A percentile compares a stretch with the other conserved stretches of the same genome.
phyloP scores from a whole-genome alignment of 257 asterid species.

The Petunia axillaris region DNA sequence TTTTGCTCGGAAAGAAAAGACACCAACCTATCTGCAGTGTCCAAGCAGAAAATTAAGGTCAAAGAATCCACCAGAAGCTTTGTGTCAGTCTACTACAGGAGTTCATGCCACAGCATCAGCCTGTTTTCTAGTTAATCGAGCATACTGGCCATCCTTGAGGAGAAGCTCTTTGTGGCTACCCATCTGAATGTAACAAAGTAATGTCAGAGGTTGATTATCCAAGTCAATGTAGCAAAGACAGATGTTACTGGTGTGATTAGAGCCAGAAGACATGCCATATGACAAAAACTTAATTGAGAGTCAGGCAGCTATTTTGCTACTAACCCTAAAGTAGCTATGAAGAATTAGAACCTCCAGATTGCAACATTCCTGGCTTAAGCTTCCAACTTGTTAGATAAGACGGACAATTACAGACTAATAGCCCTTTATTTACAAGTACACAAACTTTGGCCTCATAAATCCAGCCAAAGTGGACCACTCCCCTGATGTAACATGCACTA shows the following conservation, averaged over 20 bases:
- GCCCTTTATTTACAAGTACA: not conserved
- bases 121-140: slow-evolving; percentile 78
- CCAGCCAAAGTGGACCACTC: slow-evolving; percentile 1
- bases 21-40: slow-evolving; percentile 18
- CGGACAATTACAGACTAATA: slow-evolving; percentile 16
- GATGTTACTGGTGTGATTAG: slow-evolving; percentile 9
- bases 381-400: slow-evolving; percentile 15
- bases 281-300: not conserved
- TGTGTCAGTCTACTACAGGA: slow-evolving; percentile 9
- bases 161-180: slow-evolving; percentile 80
- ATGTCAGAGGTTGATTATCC: slow-evolving; percentile 20
- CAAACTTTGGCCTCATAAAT: not conserved
- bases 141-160: slow-evolving; percentile 69
- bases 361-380: not conserved
- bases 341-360: slow-evolving; percentile 12
- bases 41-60: slow-evolving; percentile 1
- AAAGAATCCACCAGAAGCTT: slow-evolving; percentile 21
- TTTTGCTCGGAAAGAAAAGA: not conserved
- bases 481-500: not conserved
- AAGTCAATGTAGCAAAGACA: not conserved
- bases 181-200: slow-evolving; percentile 49
- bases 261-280: not conserved
- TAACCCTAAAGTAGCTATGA: not conserved
- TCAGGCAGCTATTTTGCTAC: not conserved
- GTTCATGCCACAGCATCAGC: slow-evolving; percentile 77